Conservation (phyloP, 495 filamentous ascomycete species). For the Durotheca rogersii region DNA sequence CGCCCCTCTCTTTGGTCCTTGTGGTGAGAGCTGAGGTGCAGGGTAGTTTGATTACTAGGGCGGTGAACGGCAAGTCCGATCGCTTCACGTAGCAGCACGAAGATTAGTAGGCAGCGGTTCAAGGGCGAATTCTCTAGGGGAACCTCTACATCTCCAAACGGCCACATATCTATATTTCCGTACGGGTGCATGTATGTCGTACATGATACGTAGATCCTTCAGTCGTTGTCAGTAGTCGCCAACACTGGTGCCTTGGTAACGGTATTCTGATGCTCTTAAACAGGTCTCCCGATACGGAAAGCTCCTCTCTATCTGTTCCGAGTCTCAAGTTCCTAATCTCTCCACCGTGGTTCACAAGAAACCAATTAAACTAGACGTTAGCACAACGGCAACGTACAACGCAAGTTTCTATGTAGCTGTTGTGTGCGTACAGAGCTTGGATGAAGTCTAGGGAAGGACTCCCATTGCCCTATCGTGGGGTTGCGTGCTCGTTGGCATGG, state of each 20-base stretch:
- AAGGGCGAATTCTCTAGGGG: slow-evolving; percentile 20
- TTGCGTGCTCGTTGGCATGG: slow-evolving; percentile 11
- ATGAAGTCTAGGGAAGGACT: background rate
- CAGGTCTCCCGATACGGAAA: too few relatives aligned
- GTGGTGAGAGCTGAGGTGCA: background rate
- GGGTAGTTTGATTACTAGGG: slow-evolving; percentile 6
- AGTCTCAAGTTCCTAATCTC: background rate
- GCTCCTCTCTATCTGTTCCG: background rate
- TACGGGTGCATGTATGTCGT: too few relatives aligned
- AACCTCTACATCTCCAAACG: background rate
- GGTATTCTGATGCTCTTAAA: too few relatives aligned
- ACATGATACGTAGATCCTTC: background rate
- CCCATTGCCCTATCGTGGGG: slow-evolving; percentile 1
- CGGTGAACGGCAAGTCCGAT: slow-evolving; percentile 10
- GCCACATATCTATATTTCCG: slow-evolving; percentile 1
- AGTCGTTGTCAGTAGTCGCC: too few relatives aligned
- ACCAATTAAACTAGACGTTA: slow-evolving; percentile 1
- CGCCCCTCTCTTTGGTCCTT: background rate
- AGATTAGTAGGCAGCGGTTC: slow-evolving; percentile 24
- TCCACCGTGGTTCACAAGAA: slow-evolving; percentile 3
- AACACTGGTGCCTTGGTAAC: too few relatives aligned
- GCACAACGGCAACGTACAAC: background rate
- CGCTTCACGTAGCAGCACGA: slow-evolving; percentile 16
- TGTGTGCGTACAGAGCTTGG: background rate
- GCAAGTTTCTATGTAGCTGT: background rate